These are phyloP conservation scores for Aspergillus hancockii DNA, from an alignment of 495 filamentous ascomycete genomes.

Conservation along the genomic window DNA sequence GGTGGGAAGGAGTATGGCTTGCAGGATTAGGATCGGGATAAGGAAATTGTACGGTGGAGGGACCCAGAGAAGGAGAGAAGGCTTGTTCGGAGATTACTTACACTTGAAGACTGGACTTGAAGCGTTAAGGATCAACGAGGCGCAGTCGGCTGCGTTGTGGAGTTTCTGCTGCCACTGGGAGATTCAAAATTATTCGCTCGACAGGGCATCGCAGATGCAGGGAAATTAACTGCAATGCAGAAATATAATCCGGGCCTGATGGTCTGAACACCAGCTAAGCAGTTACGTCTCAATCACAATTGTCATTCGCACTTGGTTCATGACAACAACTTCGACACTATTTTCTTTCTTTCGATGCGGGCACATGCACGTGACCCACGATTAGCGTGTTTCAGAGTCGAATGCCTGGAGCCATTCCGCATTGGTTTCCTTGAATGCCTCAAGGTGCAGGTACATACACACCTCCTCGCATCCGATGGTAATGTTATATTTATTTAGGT, in stretches of 20 bases:
- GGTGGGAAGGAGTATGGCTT: slow-evolving; percentile 12
- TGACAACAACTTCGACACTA: not conserved
- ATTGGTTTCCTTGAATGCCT: slow-evolving; percentile 5
- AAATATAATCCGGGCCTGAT: not conserved
- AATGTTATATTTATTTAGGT: slow-evolving; percentile 1
- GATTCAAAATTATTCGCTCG: slow-evolving; percentile 5
- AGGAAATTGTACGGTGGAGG: slow-evolving; percentile 16
- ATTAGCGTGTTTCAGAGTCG: slow-evolving; percentile 40
- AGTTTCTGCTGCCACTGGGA: slow-evolving; percentile 17
- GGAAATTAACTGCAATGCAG: slow-evolving; percentile 5
- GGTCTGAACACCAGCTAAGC: not conserved
- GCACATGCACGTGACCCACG: slow-evolving; percentile 20
- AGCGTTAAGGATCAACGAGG: slow-evolving; percentile 34
- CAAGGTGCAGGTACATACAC: not conserved
- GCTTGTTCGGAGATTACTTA: slow-evolving; percentile 23
- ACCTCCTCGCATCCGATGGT: not conserved
- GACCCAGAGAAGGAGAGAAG: slow-evolving; percentile 8
- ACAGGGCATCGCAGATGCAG: not conserved
- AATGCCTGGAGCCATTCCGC: slow-evolving; percentile 16
- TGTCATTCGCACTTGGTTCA: not conserved
- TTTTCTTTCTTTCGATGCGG: not conserved
- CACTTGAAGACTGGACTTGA: slow-evolving; percentile 15
- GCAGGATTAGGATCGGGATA: slow-evolving; percentile 9
- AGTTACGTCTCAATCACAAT: not conserved
- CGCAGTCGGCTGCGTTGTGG: slow-evolving; percentile 26